phyloP scores from a whole-genome alignment of 2,329 filamentous ascomycete genomes.

The Cladophialophora carrionii region DNA sequence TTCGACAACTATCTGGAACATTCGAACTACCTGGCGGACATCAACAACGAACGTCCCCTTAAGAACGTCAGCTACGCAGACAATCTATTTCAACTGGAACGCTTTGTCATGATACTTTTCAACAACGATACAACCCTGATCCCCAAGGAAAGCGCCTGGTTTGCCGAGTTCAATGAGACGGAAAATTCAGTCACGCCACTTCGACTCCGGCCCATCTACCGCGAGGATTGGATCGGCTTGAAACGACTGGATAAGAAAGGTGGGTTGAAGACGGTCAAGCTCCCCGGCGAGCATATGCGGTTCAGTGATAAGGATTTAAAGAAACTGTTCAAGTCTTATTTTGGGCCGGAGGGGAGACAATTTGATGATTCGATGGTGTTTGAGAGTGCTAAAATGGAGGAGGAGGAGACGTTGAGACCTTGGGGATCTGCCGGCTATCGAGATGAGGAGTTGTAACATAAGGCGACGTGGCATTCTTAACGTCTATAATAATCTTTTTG shows the following conservation, averaged over 20 bases:
- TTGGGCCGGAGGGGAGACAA: slow-evolving; percentile 41
- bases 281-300: slow-evolving; percentile 81
- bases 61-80: slow-evolving; percentile 77
- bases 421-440: background rate
- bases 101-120: slow-evolving; percentile 89
- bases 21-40: slow-evolving; percentile 89
- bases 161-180: slow-evolving; percentile 78
- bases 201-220: slow-evolving; percentile 72
- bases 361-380: slow-evolving; percentile 11
- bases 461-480: background rate
- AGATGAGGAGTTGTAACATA: slow-evolving; percentile 21
- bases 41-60: slow-evolving; percentile 82
- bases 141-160: slow-evolving; percentile 90
- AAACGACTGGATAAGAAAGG: slow-evolving; percentile 76
- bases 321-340: slow-evolving; percentile 63
- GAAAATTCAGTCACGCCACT: slow-evolving; percentile 65
- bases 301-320: slow-evolving; percentile 68
- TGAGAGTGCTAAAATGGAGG: background rate
- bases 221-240: slow-evolving; percentile 91
- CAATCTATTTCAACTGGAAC: slow-evolving; percentile 70
- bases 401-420: background rate
- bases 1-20: slow-evolving; percentile 73
- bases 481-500: background rate
- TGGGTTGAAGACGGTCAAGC: slow-evolving; percentile 72
- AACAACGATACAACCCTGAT: slow-evolving; percentile 82